Conservation (phyloP, 2,329 filamentous ascomycete genomes). For the Thielaviopsis populi region DNA sequence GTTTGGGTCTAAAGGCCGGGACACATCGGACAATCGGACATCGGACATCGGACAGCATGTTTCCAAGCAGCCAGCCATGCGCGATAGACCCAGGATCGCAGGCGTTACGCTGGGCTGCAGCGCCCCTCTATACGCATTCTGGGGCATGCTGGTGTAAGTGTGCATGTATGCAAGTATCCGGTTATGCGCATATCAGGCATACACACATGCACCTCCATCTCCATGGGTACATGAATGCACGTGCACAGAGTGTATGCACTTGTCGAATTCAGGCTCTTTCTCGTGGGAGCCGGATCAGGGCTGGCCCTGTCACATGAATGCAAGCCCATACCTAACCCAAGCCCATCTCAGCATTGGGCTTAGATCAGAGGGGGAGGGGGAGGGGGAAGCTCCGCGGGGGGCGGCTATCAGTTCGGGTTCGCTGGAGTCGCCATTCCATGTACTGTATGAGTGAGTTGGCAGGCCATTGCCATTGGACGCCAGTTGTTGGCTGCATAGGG, state of each 20-base stretch:
- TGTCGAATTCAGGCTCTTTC: background rate
- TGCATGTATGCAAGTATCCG: background rate
- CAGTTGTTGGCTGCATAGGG: background rate
- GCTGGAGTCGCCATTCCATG: background rate
- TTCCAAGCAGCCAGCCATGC: too few species aligned
- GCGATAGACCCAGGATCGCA: background rate
- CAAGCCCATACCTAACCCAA: background rate
- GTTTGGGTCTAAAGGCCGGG: too few species aligned
- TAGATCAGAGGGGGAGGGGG: background rate
- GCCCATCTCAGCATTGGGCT: background rate
- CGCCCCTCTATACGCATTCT: background rate
- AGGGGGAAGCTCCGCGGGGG: background rate
- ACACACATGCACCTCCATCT: background rate
- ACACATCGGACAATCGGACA: too few species aligned
- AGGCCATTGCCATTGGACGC: background rate
- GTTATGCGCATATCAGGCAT: background rate
- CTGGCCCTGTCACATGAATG: slow-evolving; percentile 2
- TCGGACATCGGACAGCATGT: too few species aligned
- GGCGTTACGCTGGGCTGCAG: background rate
- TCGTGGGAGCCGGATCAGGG: background rate
- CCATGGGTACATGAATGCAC: background rate
- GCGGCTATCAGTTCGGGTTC: background rate
- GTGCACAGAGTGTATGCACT: background rate
- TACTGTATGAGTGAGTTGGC: background rate
- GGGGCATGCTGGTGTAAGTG: background rate